phyloP scores from a whole-genome alignment of 257 asterid genomes.

The Lithospermum erythrorhizon region DNA sequence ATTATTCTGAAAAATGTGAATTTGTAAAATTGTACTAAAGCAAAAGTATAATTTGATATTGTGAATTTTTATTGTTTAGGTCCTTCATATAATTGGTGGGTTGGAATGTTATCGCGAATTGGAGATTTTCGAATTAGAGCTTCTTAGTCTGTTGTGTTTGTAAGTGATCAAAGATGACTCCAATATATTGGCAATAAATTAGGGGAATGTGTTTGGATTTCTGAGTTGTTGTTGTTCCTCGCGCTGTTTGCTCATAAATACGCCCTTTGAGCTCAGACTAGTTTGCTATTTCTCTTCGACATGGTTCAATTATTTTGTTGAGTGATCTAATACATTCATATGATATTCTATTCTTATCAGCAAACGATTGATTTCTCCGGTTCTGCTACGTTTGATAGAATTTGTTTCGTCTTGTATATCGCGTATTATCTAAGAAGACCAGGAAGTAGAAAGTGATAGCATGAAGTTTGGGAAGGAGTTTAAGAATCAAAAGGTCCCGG shows the following conservation, averaged over 20 bases:
- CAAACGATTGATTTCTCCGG: too few species aligned
- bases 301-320: not conserved
- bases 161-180: not conserved
- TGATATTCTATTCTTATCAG: not conserved
- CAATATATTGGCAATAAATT: too few species aligned
- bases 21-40: not conserved
- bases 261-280: too few species aligned
- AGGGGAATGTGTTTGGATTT: too few species aligned
- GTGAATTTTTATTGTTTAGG: not conserved
- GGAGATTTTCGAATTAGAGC: not conserved
- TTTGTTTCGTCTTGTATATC: not conserved
- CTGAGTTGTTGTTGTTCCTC: too few species aligned
- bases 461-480: conserved; percentile 86
- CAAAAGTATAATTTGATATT: not conserved
- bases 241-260: too few species aligned
- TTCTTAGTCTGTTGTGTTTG: not conserved
- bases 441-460: not conserved
- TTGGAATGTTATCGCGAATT: not conserved
- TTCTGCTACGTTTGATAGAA: not conserved
- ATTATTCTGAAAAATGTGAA: not conserved
- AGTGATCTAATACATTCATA: not conserved
- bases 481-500: conserved; percentile 61
- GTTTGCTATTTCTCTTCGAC: not conserved
- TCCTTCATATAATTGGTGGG: too few species aligned
- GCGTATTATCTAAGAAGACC: not conserved